A percentile compares a stretch with the other conserved stretches of the same genome.
Evolutionary conservation across 179 eudicot species (phyloP).

Genomic region (Actinidia chinensis): DNA sequence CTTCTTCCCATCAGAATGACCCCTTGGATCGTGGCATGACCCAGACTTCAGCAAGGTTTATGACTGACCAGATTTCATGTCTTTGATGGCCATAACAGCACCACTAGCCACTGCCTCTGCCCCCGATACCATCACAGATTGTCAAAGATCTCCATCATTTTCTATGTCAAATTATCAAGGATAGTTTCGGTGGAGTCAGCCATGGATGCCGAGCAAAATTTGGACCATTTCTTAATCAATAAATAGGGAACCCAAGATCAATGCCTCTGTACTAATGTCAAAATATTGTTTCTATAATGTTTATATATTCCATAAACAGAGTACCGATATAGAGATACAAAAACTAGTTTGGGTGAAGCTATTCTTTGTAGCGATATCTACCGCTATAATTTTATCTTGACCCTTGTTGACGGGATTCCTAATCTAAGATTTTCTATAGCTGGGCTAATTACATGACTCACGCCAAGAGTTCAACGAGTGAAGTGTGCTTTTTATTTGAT

Average conservation of each 20-base stretch:
- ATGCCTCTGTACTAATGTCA: neutral
- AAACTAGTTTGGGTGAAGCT: neutral
- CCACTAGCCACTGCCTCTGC: neutral
- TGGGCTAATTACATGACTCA: too few species aligned
- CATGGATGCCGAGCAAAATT: constrained; percentile 7
- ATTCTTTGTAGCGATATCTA: neutral
- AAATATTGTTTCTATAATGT: neutral
- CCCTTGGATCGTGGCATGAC: neutral
- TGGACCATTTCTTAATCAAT: neutral
- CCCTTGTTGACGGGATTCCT: neutral
- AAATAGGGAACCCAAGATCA: constrained; percentile 3
- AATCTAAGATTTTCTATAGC: too few species aligned
- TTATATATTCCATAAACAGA: neutral
- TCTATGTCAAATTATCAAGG: neutral
- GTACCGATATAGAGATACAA: neutral
- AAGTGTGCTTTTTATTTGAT: too few species aligned
- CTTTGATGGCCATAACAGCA: neutral
- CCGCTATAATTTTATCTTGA: neutral
- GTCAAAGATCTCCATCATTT: neutral
- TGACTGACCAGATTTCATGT: neutral
- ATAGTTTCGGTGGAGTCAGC: neutral
- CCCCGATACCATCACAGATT: neutral
- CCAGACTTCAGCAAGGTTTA: neutral
- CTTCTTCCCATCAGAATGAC: neutral
- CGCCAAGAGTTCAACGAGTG: too few species aligned